phyloP scores from a whole-genome alignment of 2,329 filamentous ascomycete species.

The Epicoccum sorghinum region DNA sequence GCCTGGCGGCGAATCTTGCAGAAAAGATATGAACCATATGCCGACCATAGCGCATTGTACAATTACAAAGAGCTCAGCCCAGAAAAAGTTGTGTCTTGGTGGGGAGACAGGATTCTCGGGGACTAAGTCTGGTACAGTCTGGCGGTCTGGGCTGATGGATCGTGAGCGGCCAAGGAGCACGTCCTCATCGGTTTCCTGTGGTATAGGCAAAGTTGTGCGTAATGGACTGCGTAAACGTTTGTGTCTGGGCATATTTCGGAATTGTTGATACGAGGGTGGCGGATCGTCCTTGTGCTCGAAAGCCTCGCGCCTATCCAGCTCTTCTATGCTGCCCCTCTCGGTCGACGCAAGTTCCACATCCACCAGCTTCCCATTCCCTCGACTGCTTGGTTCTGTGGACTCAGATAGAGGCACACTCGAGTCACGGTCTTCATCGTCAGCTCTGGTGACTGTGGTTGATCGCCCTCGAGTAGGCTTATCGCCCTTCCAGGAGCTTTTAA shows the following conservation, averaged over 20 bases:
- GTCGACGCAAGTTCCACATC: constrained; percentile 83
- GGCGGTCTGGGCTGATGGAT: constrained; percentile 55
- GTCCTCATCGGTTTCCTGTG: constrained; percentile 60
- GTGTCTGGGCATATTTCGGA: constrained; percentile 54
- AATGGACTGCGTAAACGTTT: constrained; percentile 52
- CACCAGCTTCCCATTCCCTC: constrained; percentile 73
- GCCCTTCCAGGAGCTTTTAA: constrained; percentile 63
- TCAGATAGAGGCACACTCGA: constrained; percentile 51
- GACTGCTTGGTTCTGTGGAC: constrained; percentile 54
- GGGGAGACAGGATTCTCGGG: constrained; percentile 53
- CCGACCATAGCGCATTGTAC: constrained; percentile 82
- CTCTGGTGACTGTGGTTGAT: constrained; percentile 40
- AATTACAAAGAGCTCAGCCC: constrained; percentile 88
- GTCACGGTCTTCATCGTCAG: constrained; percentile 48
- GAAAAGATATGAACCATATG: constrained; percentile 85
- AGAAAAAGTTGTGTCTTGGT: constrained; percentile 81
- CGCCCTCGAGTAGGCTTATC: constrained; percentile 53
- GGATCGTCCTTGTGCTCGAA: constrained; percentile 55
- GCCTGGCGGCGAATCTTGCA: constrained; percentile 78
- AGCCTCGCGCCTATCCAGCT: constrained; percentile 44
- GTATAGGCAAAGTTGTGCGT: constrained; percentile 47
- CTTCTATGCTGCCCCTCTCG: constrained; percentile 53
- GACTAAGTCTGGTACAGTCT: constrained; percentile 63
- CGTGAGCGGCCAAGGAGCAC: constrained; percentile 53
- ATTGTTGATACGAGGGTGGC: constrained; percentile 63